These are phyloP conservation scores for Penicillium bovifimosum DNA, from an alignment of 495 filamentous ascomycete genomes.

Conservation along the genomic window DNA sequence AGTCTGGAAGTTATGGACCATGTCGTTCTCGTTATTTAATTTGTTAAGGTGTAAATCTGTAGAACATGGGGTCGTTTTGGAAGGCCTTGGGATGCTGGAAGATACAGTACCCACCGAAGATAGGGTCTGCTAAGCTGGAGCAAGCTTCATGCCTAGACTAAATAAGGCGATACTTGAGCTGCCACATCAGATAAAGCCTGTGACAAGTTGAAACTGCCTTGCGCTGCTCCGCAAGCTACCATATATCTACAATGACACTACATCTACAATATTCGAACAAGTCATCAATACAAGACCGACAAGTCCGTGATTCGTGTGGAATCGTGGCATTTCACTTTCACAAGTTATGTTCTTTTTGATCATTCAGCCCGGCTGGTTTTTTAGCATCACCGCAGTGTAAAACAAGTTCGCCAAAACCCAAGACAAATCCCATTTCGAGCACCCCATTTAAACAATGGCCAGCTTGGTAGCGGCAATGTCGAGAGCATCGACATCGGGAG, in stretches of 20 bases:
- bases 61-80: no score
- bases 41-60: no score
- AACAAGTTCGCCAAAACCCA: slow-evolving; percentile 41
- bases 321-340: slow-evolving; percentile 18
- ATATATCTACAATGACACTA: neutral
- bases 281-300: slow-evolving; percentile 8
- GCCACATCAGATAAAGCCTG: no score
- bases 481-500: slow-evolving; percentile 93
- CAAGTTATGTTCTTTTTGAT: slow-evolving; percentile 37
- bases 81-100: no score
- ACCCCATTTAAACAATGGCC: slow-evolving; percentile 74
- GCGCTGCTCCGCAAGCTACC: no score
- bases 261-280: neutral
- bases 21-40: no score
- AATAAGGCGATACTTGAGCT: no score
- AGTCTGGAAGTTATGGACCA: no score
- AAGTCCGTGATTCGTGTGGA: slow-evolving; percentile 8
- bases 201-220: no score
- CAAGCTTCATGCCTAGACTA: no score
- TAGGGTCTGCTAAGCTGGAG: no score
- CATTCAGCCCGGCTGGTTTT: slow-evolving; percentile 45
- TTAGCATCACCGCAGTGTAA: slow-evolving; percentile 42
- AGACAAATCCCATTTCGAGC: slow-evolving; percentile 25
- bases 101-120: no score
- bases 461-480: slow-evolving; percentile 99